Conservation (phyloP, 169 alveolate species). For the Amoebophrya sp. region DNA sequence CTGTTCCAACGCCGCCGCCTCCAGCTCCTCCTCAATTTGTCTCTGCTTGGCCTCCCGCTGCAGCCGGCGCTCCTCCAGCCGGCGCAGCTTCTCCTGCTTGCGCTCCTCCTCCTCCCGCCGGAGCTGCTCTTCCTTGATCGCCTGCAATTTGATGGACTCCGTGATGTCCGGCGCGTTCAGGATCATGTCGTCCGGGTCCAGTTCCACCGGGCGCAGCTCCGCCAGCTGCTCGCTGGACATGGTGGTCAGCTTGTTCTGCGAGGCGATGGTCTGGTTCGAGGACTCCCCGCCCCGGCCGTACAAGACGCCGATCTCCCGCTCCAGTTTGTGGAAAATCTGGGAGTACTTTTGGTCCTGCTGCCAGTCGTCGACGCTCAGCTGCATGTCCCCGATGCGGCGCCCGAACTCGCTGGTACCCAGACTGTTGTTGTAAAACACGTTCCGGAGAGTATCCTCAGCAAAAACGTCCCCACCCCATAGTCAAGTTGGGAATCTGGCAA, state of each 20-base stretch:
- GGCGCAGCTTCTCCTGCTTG: too few relatives aligned
- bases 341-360: background rate
- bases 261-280: background rate
- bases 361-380: background rate
- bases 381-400: background rate
- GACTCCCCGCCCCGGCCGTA: background rate
- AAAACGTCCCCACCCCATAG: too few relatives aligned
- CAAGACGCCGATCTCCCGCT: background rate
- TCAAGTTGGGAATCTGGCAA: too few relatives aligned
- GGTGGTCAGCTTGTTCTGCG: too few relatives aligned
- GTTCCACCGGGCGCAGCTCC: background rate
- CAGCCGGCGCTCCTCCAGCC: too few relatives aligned
- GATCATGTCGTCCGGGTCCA: slow-evolving; percentile 6
- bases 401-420: background rate
- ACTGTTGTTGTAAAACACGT: background rate
- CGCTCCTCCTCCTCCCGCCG: too few relatives aligned
- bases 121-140: background rate
- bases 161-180: slow-evolving; percentile 1
- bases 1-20: too few relatives aligned
- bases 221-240: too few relatives aligned
- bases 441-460: background rate
- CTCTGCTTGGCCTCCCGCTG: too few relatives aligned
- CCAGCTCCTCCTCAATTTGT: too few relatives aligned
- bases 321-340: background rate
- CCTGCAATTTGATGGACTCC: background rate